phyloP scores from a whole-genome alignment of 169 alveolate genomes.

The Perkinsus marinus region DNA sequence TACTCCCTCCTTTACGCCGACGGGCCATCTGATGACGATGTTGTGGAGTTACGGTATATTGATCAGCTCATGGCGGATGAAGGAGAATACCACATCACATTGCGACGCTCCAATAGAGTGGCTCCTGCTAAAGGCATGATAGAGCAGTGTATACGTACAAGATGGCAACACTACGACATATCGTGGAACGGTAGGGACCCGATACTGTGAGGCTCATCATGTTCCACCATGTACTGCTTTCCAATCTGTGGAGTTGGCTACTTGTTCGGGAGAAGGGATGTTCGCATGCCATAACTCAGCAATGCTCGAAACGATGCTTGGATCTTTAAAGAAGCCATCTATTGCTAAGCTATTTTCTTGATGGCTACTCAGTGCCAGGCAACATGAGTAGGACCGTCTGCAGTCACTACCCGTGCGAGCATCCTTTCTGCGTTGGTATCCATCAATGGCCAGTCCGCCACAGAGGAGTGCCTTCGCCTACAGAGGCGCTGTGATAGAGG shows the following conservation, averaged over 20 bases:
- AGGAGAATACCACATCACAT: neutral
- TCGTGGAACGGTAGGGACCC: neutral
- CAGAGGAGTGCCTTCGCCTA: too few relatives aligned
- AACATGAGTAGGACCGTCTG: too few relatives aligned
- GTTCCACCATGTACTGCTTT: neutral
- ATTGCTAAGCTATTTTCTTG: too few relatives aligned
- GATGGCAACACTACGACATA: neutral
- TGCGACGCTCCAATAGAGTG: neutral
- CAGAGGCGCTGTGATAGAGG: too few relatives aligned
- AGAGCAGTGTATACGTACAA: neutral
- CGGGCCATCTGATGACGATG: neutral
- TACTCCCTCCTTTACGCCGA: neutral
- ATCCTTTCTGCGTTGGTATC: too few relatives aligned
- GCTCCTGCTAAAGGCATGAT: neutral
- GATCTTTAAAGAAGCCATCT: too few relatives aligned
- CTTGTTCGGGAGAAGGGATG: neutral
- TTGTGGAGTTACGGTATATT: neutral
- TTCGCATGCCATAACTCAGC: too few relatives aligned
- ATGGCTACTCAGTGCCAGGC: too few relatives aligned
- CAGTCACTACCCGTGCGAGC: too few relatives aligned
- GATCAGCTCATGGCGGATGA: neutral
- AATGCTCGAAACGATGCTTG: too few relatives aligned
- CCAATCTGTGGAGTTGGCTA: neutral
- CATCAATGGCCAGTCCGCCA: too few relatives aligned
- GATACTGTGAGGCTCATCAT: neutral